phyloP scores from a whole-genome alignment of 495 filamentous ascomycete genomes.

The Trichoderma reesei region DNA sequence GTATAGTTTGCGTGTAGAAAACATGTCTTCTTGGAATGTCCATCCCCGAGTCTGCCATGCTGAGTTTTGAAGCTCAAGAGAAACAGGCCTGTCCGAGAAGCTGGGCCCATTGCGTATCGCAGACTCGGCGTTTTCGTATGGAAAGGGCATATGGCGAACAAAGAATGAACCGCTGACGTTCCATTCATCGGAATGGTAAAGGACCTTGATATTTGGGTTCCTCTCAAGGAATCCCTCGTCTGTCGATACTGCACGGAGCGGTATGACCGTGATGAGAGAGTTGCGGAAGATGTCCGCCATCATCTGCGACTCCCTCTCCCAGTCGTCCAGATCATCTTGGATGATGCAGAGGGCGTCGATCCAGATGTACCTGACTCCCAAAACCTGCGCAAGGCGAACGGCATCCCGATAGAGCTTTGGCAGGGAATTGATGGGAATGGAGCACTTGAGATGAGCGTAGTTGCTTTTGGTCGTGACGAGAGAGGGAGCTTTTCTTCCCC shows the following conservation, averaged over 20 bases:
- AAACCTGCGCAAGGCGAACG: constrained; percentile 1
- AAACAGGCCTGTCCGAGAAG: background rate
- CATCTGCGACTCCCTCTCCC: constrained; percentile 19
- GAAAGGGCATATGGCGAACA: background rate
- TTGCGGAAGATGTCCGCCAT: constrained; percentile 24
- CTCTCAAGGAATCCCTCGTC: background rate
- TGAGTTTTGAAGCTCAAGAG: background rate
- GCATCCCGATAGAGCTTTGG: constrained; percentile 14
- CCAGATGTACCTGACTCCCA: constrained; percentile 25
- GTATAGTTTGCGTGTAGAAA: background rate
- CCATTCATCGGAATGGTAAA: background rate
- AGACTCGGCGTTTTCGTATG: background rate
- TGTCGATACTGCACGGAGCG: background rate
- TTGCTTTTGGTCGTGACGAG: background rate
- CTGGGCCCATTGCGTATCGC: background rate
- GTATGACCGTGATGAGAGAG: constrained; percentile 16
- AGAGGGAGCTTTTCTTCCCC: constrained; percentile 2
- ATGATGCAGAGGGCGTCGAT: constrained; percentile 30
- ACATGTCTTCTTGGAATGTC: background rate
- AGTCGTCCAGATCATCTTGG: constrained; percentile 24
- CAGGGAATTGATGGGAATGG: background rate
- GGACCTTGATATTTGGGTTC: background rate
- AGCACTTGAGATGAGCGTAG: background rate
- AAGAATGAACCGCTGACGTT: background rate
- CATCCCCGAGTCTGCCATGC: background rate